Conservation (phyloP, 768 basidiomycete genomes). For the Stropharia rugosoannulata region DNA sequence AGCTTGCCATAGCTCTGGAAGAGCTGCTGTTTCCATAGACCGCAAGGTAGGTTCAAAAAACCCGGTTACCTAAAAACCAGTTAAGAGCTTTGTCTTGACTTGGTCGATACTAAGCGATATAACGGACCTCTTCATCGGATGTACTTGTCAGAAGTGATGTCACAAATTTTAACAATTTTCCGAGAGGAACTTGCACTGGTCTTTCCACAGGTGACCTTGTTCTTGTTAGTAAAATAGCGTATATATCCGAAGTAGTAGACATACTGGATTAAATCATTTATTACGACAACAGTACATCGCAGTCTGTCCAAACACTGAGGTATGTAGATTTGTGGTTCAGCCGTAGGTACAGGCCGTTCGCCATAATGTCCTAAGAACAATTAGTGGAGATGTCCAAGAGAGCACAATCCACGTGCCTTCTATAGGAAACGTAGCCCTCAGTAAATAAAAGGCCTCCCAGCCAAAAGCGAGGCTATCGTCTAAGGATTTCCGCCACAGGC, state of each 20-base stretch:
- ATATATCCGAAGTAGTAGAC: neutral
- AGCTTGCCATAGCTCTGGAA: conserved; percentile 51
- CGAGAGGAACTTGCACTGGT: conserved; percentile 71
- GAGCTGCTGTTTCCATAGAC: conserved; percentile 51
- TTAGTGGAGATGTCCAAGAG: neutral
- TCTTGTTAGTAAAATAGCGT: conserved; percentile 4
- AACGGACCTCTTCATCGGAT: conserved; percentile 42
- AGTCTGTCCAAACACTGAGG: conserved; percentile 65
- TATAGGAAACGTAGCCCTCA: conserved; percentile 60
- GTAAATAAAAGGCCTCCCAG: conserved; percentile 56
- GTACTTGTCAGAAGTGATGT: conserved; percentile 49
- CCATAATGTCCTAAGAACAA: conserved; percentile 6
- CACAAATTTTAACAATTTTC: conserved; percentile 53
- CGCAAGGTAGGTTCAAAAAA: conserved; percentile 51
- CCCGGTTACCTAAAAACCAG: conserved; percentile 38
- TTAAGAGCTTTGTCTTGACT: conserved; percentile 8
- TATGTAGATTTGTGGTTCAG: conserved; percentile 48
- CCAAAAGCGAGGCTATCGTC: conserved; percentile 68
- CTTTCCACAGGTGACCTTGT: conserved; percentile 54
- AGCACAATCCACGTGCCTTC: conserved; percentile 33
- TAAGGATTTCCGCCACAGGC: conserved; percentile 72
- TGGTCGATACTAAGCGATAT: neutral
- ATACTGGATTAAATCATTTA: conserved; percentile 59
- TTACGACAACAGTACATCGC: conserved; percentile 46
- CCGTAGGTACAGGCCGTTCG: conserved; percentile 13